These are phyloP conservation scores for Candida dajiaensis DNA, from an alignment of 805 yeast species.

Conservation along the genomic window DNA sequence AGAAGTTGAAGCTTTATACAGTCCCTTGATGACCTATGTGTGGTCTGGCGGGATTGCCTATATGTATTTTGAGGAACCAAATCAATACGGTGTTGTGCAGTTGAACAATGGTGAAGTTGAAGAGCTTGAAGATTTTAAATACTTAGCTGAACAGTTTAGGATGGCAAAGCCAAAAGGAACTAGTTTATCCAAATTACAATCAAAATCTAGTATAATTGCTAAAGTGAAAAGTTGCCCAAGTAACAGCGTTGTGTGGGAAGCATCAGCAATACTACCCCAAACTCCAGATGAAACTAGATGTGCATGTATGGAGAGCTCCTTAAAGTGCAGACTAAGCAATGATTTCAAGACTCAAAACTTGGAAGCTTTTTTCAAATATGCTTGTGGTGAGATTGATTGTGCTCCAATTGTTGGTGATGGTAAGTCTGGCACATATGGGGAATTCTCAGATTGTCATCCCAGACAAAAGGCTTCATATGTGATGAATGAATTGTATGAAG, in stretches of 20 bases:
- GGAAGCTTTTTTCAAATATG: conserved; percentile 46
- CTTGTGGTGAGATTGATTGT: conserved; percentile 57
- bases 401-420: conserved; percentile 56
- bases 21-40: conserved; percentile 62
- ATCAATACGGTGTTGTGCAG: conserved; percentile 66
- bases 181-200: conserved; percentile 23
- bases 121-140: conserved; percentile 54
- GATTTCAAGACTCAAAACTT: conserved; percentile 43
- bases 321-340: conserved; percentile 50
- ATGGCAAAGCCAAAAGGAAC: conserved; percentile 42
- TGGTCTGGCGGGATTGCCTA: conserved; percentile 88
- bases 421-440: conserved; percentile 54
- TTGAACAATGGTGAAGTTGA: conserved; percentile 37
- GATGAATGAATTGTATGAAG: conserved; percentile 54
- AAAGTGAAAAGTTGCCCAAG: conserved; percentile 47
- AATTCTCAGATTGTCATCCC: conserved; percentile 58
- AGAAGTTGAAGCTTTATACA: conserved; percentile 61
- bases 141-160: conserved; percentile 47
- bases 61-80: conserved; percentile 76
- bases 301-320: conserved; percentile 49
- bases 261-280: conserved; percentile 57
- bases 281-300: conserved; percentile 59
- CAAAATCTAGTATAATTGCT: conserved; percentile 19
- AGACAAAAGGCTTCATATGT: conserved; percentile 58
- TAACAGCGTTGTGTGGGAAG: conserved; percentile 49